phyloP scores from a whole-genome alignment of 1,139 yeast species.

The Taphrina communis region DNA sequence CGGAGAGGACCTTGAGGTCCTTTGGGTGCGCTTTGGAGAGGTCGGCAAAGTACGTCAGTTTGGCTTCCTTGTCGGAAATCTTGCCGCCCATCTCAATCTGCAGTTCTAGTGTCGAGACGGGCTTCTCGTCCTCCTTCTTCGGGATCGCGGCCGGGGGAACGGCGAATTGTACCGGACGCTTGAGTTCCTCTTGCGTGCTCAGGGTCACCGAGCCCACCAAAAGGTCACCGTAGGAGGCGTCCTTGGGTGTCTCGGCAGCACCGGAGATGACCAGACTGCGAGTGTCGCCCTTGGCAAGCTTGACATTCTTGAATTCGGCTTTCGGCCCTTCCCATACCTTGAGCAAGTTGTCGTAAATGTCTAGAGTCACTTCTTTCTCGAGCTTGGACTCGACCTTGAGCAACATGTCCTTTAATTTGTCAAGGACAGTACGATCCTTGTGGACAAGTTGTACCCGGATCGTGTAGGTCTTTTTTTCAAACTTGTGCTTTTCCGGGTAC shows the following conservation, averaged over 20 bases:
- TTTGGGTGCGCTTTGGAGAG: constrained; percentile 37
- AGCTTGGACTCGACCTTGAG: constrained; percentile 35
- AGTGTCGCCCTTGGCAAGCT: constrained; percentile 26
- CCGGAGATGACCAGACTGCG: constrained; percentile 39
- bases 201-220: constrained; percentile 40
- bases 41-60: constrained; percentile 36
- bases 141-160: constrained; percentile 27
- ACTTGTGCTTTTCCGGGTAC: constrained; percentile 37
- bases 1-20: constrained; percentile 39
- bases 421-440: constrained; percentile 34
- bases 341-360: constrained; percentile 39
- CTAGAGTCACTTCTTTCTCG: constrained; percentile 41
- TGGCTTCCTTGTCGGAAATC: constrained; percentile 37
- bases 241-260: constrained; percentile 40
- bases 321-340: constrained; percentile 38
- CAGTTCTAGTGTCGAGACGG: constrained; percentile 34
- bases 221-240: constrained; percentile 38
- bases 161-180: constrained; percentile 14
- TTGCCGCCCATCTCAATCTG: constrained; percentile 41
- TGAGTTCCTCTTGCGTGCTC: constrained; percentile 18
- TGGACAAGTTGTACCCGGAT: constrained; percentile 38
- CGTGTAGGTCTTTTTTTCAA: constrained; percentile 40
- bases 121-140: constrained; percentile 32
- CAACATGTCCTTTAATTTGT: constrained; percentile 36
- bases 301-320: constrained; percentile 36